Conservation (phyloP, 2,329 filamentous ascomycete genomes). For the Helotiales sp. region DNA sequence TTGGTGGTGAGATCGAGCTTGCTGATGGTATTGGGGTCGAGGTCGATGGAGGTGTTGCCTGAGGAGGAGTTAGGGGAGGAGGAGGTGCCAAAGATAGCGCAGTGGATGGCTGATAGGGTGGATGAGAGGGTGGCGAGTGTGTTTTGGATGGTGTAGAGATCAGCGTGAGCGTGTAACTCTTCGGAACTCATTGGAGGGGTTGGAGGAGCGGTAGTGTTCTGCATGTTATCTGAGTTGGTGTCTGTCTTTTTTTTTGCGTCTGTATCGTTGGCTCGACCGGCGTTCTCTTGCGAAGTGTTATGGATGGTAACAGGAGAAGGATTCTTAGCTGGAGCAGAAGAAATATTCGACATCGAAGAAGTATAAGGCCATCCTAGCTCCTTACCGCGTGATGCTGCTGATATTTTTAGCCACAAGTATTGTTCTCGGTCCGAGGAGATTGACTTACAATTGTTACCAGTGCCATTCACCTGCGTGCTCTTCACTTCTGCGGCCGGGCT, state of each 20-base stretch:
- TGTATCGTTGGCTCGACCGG: background rate
- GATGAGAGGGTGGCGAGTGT: background rate
- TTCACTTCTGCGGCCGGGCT: background rate
- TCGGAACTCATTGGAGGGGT: constrained; percentile 6
- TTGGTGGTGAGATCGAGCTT: background rate
- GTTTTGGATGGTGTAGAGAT: background rate
- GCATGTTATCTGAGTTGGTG: background rate
- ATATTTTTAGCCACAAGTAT: constrained; percentile 1
- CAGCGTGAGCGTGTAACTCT: background rate
- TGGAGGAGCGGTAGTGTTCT: background rate
- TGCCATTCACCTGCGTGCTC: background rate
- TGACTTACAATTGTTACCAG: background rate
- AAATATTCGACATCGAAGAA: background rate
- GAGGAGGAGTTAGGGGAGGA: background rate
- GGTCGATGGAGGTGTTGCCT: background rate
- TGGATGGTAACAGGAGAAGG: background rate
- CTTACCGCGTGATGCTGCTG: background rate
- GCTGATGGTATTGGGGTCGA: background rate
- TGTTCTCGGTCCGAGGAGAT: background rate
- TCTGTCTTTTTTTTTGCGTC: too few species aligned
- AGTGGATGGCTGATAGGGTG: background rate
- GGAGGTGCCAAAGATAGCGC: background rate
- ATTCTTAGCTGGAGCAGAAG: background rate
- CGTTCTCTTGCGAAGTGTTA: background rate
- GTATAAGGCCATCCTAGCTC: background rate